Conservation (phyloP, 1,284 basidiomycete genomes). For the Amylostereum areolatum region DNA sequence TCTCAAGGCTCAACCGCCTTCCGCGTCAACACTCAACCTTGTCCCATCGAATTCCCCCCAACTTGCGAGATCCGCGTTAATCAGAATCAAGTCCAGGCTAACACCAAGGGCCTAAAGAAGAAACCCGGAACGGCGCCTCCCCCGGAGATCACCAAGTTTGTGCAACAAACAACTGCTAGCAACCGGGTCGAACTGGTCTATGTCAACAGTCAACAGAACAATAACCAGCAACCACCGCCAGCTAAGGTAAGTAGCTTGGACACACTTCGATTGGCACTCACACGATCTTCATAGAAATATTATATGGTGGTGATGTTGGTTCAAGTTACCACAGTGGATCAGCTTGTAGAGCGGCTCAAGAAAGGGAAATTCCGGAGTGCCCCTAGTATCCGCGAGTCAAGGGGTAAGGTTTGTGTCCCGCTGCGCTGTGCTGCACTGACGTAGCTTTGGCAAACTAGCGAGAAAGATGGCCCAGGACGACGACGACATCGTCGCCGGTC, state of each 20-base stretch:
- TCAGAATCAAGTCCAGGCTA: slow-evolving; percentile 61
- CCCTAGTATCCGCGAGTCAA: slow-evolving; percentile 57
- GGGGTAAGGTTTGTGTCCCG: slow-evolving; percentile 39
- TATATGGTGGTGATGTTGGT: slow-evolving; percentile 82
- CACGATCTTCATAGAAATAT: slow-evolving; percentile 59
- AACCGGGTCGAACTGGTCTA: slow-evolving; percentile 86
- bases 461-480: slow-evolving; percentile 54
- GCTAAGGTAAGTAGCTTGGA: slow-evolving; percentile 48
- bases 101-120: slow-evolving; percentile 90
- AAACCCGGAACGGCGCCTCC: slow-evolving; percentile 95
- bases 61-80: slow-evolving; percentile 91
- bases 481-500: slow-evolving; percentile 84
- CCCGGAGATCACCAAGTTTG: slow-evolving; percentile 68
- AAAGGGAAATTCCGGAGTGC: slow-evolving; percentile 59
- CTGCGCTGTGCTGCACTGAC: slow-evolving; percentile 1
- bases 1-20: slow-evolving; percentile 43
- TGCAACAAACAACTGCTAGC: slow-evolving; percentile 40
- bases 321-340: slow-evolving; percentile 60
- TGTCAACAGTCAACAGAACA: slow-evolving; percentile 58
- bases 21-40: slow-evolving; percentile 42
- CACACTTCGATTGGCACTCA: slow-evolving; percentile 1
- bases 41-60: slow-evolving; percentile 86
- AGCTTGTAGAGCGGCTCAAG: slow-evolving; percentile 63
- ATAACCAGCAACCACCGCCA: slow-evolving; percentile 56
- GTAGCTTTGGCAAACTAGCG: slow-evolving; percentile 41